These are phyloP conservation scores for Persicaria tinctoria DNA, from an alignment of 148 eudicot species.

Conservation along the genomic window DNA sequence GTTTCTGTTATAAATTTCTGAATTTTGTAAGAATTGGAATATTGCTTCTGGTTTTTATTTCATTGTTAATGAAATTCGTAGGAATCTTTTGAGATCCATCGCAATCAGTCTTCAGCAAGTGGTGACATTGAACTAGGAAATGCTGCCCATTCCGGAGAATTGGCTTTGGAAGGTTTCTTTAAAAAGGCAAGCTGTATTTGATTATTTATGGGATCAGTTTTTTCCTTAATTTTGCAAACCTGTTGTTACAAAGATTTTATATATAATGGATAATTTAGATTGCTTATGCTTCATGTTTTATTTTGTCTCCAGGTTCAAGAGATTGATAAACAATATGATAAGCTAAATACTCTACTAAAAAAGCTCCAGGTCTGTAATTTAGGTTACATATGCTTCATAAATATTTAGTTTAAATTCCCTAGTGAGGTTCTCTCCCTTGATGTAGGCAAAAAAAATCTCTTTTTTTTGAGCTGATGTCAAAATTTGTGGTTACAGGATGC, in stretches of 20 bases:
- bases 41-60: neutral
- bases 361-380: constrained; percentile 61
- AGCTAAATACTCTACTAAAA: constrained; percentile 53
- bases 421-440: neutral
- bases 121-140: constrained; percentile 78
- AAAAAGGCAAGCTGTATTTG: constrained; percentile 38
- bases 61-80: constrained; percentile 17
- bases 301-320: constrained; percentile 60
- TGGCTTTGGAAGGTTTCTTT: constrained; percentile 63
- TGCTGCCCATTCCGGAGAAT: constrained; percentile 57
- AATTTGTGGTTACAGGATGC: constrained; percentile 54
- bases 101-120: constrained; percentile 33
- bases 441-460: neutral
- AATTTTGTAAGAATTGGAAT: neutral
- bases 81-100: constrained; percentile 69
- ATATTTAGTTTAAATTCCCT: neutral
- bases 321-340: constrained; percentile 73
- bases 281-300: neutral
- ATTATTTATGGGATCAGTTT: neutral
- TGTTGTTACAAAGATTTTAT: neutral
- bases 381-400: neutral
- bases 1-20: neutral
- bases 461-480: neutral
- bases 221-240: neutral
- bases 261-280: neutral